Conservation (phyloP, 2,329 filamentous ascomycete species). For the Pyrenochaeta sp. region DNA sequence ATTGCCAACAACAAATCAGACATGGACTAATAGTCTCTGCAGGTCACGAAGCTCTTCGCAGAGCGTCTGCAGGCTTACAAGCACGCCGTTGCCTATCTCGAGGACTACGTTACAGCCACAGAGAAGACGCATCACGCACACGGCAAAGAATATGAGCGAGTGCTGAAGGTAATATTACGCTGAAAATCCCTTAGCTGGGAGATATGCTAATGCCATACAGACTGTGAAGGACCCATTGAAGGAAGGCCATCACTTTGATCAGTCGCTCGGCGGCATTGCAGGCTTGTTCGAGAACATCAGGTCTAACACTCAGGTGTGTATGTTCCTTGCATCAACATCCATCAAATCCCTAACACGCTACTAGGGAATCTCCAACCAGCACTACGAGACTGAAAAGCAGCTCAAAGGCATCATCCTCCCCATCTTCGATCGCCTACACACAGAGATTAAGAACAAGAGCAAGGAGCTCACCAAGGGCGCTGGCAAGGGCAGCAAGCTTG, state of each 20-base stretch:
- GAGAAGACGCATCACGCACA: slow-evolving; percentile 87
- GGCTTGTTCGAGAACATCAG: slow-evolving; percentile 95
- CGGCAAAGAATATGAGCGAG: slow-evolving; percentile 94
- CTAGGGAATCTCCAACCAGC: slow-evolving; percentile 84
- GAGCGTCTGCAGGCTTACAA: slow-evolving; percentile 96
- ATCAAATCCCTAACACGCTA: background rate
- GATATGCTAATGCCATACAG: slow-evolving; percentile 55
- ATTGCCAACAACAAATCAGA: accelerated
- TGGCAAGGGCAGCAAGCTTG: slow-evolving; percentile 84
- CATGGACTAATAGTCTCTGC: background rate
- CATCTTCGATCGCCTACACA: slow-evolving; percentile 87
- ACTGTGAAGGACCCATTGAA: slow-evolving; percentile 84
- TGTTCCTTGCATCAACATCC: background rate
- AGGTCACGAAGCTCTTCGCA: slow-evolving; percentile 69
- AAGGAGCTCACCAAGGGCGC: slow-evolving; percentile 88
- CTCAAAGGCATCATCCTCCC: slow-evolving; percentile 87
- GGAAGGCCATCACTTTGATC: slow-evolving; percentile 93
- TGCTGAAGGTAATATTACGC: slow-evolving; percentile 75
- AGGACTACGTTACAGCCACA: slow-evolving; percentile 85
- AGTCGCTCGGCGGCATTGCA: slow-evolving; percentile 84
- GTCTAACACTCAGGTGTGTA: slow-evolving; percentile 78
- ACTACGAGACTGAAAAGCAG: slow-evolving; percentile 89
- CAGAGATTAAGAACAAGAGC: slow-evolving; percentile 94
- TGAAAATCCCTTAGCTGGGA: background rate
- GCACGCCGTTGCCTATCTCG: slow-evolving; percentile 87